phyloP scores from a whole-genome alignment of 2,329 filamentous ascomycete genomes.

The Neophaeococcomyces aloes region DNA sequence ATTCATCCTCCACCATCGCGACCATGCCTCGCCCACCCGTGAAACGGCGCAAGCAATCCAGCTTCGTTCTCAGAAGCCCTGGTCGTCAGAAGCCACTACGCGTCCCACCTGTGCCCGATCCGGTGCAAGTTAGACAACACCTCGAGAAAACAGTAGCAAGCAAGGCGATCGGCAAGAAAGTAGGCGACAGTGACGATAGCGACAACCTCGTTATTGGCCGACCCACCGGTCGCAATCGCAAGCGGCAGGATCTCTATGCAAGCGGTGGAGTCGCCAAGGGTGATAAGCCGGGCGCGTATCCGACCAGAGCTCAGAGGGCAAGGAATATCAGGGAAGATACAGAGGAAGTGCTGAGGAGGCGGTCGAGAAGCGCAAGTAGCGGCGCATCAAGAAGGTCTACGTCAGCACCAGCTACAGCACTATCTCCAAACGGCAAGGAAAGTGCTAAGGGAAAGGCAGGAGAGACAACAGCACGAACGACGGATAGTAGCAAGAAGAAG shows the following conservation, averaged over 20 bases:
- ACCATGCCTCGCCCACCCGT: conserved; percentile 19
- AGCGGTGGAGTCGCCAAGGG: conserved; percentile 18
- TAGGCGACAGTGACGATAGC: conserved; percentile 21
- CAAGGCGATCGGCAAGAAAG: conserved; percentile 16
- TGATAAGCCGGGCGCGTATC: conserved; percentile 19
- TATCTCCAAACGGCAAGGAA: background rate
- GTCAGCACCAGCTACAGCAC: background rate
- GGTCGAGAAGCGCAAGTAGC: conserved; percentile 6
- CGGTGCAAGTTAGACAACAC: conserved; percentile 12
- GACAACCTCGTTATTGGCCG: conserved; percentile 20
- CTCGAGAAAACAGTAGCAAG: conserved; percentile 16
- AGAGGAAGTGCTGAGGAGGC: conserved; percentile 10
- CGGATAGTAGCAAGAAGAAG: conserved; percentile 8
- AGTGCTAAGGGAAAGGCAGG: background rate
- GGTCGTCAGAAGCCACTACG: conserved; percentile 4
- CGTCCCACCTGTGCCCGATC: conserved; percentile 7
- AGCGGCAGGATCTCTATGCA: conserved; percentile 20
- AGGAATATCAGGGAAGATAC: conserved; percentile 15
- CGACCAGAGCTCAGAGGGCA: conserved; percentile 16
- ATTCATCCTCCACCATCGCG: background rate
- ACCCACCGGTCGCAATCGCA: conserved; percentile 8
- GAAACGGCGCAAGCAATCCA: conserved; percentile 14
- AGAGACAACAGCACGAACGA: background rate
- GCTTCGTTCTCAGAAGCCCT: conserved; percentile 9
- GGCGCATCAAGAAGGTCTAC: background rate